Conservation (phyloP, 202 grass and related monocot genomes). For the Carex sylvatica region DNA sequence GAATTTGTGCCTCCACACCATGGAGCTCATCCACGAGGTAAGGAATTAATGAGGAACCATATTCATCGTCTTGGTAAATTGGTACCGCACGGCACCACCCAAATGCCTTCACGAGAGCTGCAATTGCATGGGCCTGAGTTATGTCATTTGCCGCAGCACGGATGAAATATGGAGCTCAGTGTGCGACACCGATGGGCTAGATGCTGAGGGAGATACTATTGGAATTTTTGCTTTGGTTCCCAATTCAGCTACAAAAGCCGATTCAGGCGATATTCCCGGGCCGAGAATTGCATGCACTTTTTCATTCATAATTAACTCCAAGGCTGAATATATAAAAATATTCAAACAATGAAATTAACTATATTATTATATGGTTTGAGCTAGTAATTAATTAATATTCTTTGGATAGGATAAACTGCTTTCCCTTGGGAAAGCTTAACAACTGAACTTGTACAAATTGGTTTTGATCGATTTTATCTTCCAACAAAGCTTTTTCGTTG, state of each 20-base stretch:
- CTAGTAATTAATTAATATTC: neutral
- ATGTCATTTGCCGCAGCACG: constrained; percentile 56
- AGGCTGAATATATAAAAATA: constrained; percentile 31
- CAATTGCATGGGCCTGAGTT: constrained; percentile 42
- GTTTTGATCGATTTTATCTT: too few relatives aligned
- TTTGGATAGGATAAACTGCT: too few relatives aligned
- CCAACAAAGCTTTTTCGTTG: too few relatives aligned
- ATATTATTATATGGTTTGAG: too few relatives aligned
- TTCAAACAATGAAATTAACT: neutral
- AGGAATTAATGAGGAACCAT: constrained; percentile 66
- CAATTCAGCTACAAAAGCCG: constrained; percentile 56
- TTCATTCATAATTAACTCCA: constrained; percentile 53
- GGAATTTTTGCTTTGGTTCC: constrained; percentile 57
- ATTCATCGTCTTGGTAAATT: constrained; percentile 72
- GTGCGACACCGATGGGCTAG: constrained; percentile 59
- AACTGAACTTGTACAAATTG: too few relatives aligned
- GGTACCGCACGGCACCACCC: constrained; percentile 68
- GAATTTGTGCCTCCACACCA: constrained; percentile 33
- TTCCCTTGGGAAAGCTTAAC: too few relatives aligned
- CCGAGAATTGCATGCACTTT: constrained; percentile 66
- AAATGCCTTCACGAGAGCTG: constrained; percentile 46
- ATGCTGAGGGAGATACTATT: constrained; percentile 62
- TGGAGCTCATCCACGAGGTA: constrained; percentile 57
- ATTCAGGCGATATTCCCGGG: constrained; percentile 55
- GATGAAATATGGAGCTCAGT: constrained; percentile 39